Percentiles rank a stretch among this genome's conserved stretches.
phyloP scores from a whole-genome alignment of 352 stramenopile genomes.

The Aphanomyces euteiches region DNA sequence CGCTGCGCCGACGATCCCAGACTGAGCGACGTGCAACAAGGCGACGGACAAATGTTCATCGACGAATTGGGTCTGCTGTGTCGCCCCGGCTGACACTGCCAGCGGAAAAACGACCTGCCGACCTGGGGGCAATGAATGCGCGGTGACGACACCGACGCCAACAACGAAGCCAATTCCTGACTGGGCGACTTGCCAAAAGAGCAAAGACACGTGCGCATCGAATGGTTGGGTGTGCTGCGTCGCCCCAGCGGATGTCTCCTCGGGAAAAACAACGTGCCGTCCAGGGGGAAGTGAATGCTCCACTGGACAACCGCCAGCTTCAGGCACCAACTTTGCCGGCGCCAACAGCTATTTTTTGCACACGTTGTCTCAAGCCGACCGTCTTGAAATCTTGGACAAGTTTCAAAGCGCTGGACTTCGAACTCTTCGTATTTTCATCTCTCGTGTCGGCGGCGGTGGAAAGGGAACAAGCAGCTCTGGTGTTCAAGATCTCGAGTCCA shows the following conservation, averaged over 20 bases:
- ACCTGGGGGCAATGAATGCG: no score
- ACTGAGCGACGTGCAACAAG: no score
- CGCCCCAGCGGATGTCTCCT: background rate
- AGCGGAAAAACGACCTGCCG: no score
- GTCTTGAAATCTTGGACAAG: slow-evolving; percentile 5
- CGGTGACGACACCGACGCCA: no score
- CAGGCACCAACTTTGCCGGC: slow-evolving; percentile 4
- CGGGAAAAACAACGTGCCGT: slow-evolving; percentile 11
- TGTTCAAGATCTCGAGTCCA: slow-evolving; percentile 15
- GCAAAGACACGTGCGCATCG: slow-evolving; percentile 7
- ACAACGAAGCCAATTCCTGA: no score
- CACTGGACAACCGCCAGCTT: background rate
- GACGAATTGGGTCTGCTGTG: no score
- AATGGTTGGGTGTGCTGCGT: slow-evolving; percentile 9
- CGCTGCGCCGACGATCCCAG: no score
- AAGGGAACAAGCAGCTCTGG: slow-evolving; percentile 6
- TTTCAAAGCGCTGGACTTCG: slow-evolving; percentile 3
- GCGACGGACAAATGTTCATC: no score
- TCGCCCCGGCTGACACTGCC: no score
- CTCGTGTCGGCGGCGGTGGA: background rate
- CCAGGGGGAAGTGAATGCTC: background rate
- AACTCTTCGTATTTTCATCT: slow-evolving; percentile 20
- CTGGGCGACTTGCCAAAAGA: slow-evolving; percentile 1
- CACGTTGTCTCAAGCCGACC: background rate
- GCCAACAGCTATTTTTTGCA: slow-evolving; percentile 26